A percentile compares a stretch with the other conserved stretches of the same genome.
phyloP scores from a whole-genome alignment of 73 alveolate genomes.

The Blepharisma stoltei region DNA sequence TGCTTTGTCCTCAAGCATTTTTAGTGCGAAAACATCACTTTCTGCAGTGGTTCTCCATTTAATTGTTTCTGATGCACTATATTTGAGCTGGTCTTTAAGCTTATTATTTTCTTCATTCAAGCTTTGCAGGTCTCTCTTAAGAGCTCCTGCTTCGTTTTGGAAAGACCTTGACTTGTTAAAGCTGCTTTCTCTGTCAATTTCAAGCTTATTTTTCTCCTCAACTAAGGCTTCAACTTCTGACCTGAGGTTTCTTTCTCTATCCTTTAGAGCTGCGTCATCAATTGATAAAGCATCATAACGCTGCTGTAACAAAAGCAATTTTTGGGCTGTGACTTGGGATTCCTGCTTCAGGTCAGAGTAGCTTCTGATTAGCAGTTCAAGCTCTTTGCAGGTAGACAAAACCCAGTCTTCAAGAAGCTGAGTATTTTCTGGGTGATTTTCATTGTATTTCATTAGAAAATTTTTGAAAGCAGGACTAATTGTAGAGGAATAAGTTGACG shows the following conservation, averaged over 20 bases:
- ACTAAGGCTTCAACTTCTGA: not conserved
- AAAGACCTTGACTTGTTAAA: not conserved
- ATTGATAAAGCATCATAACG: no score
- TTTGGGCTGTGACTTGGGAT: no score
- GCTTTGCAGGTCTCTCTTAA: not conserved
- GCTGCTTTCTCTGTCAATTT: not conserved
- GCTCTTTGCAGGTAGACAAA: no score
- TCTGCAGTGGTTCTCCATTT: not conserved
- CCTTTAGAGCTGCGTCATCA: not conserved
- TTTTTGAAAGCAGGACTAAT: no score
- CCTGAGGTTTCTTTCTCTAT: not conserved
- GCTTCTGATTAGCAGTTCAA: no score
- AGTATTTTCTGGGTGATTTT: no score
- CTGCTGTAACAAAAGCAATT: no score
- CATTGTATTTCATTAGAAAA: no score
- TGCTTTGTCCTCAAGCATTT: not conserved
- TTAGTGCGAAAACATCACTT: not conserved
- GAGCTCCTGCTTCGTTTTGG: not conserved
- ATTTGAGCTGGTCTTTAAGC: not conserved
- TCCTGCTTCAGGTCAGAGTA: no score
- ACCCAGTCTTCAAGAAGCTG: not conserved
- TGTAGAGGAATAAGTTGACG: no score
- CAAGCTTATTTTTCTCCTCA: not conserved
- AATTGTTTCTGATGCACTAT: not conserved
- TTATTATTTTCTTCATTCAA: not conserved